Evolutionary conservation across 2,329 filamentous ascomycete species (phyloP), one percentile per base, ranked within the genome.

Genomic region (Sporothrix sp.): DNA sequence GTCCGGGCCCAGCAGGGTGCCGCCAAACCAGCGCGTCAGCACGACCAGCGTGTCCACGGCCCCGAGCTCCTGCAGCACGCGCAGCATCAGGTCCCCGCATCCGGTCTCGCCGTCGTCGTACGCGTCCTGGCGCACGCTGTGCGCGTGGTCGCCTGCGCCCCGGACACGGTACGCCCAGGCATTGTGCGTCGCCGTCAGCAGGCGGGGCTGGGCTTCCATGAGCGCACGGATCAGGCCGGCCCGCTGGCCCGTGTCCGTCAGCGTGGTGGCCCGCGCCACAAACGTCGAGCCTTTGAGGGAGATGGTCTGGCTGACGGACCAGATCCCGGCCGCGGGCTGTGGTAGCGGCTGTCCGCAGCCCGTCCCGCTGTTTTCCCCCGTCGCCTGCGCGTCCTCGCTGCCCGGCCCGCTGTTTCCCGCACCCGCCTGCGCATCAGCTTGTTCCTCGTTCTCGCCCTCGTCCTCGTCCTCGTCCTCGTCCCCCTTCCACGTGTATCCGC

Each of bases 401-500:
- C n/a, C n/a, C n/a, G n/a, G n/a, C n/a, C n/a, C n/a, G n/a, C n/a
- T n/a, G n/a, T n/a, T n/a, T n/a, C n/a, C n/a, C n/a, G n/a, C n/a
- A 14, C 11, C n/a, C 8, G 7, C 25, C 11, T 43, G 9, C 11
- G n/a, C 28, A 8, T 20, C 14, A 11, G 8, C 27, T 4, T 50
- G 18, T 23, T 38, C 39, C 11, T 56, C 25, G 30, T 25, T 20
- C 5, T 38, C 50, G 27, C 37, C 49, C 3, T 30, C 54, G 3
- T 27, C 51, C 37, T 56, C 55, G 46, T 49, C 58, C 48, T 58
- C 54, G 8, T 58, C 56, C 51, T 68, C 65, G 4, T 71, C 70
- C 13, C 68, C 69, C 36, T 67, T 67, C 72, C 76, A 80, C 52
- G 78, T 71, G 62, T 93, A 93, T 2, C 84, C 87, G 63, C 84